A percentile compares a stretch with the other conserved stretches of the same genome.
Conservation (phyloP, 768 basidiomycete species). For the Leccinum incarnatum region DNA sequence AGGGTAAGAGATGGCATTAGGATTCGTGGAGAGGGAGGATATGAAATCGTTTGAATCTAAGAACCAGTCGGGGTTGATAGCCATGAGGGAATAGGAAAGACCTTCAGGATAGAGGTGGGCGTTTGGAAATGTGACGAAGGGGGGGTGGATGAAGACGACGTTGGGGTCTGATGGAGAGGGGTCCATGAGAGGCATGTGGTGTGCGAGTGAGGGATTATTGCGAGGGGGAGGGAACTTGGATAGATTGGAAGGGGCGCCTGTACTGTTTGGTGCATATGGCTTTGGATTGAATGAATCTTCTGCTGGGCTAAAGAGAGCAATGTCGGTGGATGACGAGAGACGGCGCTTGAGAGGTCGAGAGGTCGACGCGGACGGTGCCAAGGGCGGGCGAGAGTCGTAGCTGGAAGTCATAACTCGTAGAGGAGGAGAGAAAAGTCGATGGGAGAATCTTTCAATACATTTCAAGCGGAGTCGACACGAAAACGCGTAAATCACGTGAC, state of each 20-base stretch:
- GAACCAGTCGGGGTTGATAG: slow-evolving; percentile 81
- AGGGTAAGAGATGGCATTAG: slow-evolving; percentile 66
- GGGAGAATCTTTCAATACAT: slow-evolving; percentile 24
- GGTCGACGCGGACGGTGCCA: slow-evolving; percentile 22
- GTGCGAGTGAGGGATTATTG: slow-evolving; percentile 34
- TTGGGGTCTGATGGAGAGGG: slow-evolving; percentile 64
- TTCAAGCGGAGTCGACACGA: slow-evolving; percentile 48
- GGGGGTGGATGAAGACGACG: slow-evolving; percentile 71
- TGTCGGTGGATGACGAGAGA: slow-evolving; percentile 43
- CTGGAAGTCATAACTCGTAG: neutral
- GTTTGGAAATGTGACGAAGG: slow-evolving; percentile 66
- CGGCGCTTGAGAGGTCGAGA: slow-evolving; percentile 48
- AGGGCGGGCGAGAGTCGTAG: slow-evolving; percentile 4
- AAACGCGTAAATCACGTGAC: slow-evolving; percentile 43
- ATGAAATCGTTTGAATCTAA: slow-evolving; percentile 65
- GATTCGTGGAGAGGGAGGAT: slow-evolving; percentile 43
- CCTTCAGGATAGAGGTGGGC: slow-evolving; percentile 61
- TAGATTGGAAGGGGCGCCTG: slow-evolving; percentile 15
- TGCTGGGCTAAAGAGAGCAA: slow-evolving; percentile 62
- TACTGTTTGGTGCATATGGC: slow-evolving; percentile 51
- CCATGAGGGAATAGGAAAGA: slow-evolving; percentile 66
- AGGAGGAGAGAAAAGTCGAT: slow-evolving; percentile 17
- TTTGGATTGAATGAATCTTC: slow-evolving; percentile 63
- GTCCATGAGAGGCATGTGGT: slow-evolving; percentile 59
- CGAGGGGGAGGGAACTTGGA: slow-evolving; percentile 32